Base-by-base conservation (phyloP, 345 rosid genomes). In the Firmiana major region DNA sequence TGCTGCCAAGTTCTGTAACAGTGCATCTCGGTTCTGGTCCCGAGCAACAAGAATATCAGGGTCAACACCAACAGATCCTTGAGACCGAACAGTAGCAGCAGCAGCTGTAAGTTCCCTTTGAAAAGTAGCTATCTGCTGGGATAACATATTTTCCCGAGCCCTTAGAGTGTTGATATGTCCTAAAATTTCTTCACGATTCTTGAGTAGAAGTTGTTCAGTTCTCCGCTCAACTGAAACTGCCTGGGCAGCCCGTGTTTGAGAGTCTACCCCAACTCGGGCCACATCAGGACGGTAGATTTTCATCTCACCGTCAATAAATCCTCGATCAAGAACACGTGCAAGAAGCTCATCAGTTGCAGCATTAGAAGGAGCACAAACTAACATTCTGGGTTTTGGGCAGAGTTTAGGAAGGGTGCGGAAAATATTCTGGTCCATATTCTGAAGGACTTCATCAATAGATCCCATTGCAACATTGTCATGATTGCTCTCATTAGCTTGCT, bases 281-380 rank as follows among this genome's bases (percentile, higher is more conserved):
- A 96, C 99, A 89, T 96, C 99, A 63, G 99, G 99, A 49, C 93
- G 85, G 82, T 96, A 96, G 67, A 93, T 90, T 83, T 94, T 93
- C 99, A 96, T 96, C 88, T 96, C 99, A 62, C 99, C 99, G 81
- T 96, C 99, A 83, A 96, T 90, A 76, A 96, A 96, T 66, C 99
- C 99, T 34, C 99, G 98, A 85, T 90, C 99, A 62, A 96, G 99
- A 78, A 93, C 98, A 70, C 99, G 99, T 2, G 99, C 75, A 51
- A 96, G 93, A 79, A 96, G 98, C 81, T 96, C 99, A 84, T 96
- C 99, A 9, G 98, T 96, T 75, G 99, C 99, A 75, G 99, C 99
- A 90, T 93, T 96, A 63, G 99, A 96, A 81, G 99, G 99, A 78
- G 99, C 99, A 89, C 99, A 96, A 43, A 96, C 99, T 48, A 96